Evolutionary conservation across 164 flowering plant species (phyloP), one percentile per base, ranked within the genome.

Genomic region (Litsea cubeba): DNA sequence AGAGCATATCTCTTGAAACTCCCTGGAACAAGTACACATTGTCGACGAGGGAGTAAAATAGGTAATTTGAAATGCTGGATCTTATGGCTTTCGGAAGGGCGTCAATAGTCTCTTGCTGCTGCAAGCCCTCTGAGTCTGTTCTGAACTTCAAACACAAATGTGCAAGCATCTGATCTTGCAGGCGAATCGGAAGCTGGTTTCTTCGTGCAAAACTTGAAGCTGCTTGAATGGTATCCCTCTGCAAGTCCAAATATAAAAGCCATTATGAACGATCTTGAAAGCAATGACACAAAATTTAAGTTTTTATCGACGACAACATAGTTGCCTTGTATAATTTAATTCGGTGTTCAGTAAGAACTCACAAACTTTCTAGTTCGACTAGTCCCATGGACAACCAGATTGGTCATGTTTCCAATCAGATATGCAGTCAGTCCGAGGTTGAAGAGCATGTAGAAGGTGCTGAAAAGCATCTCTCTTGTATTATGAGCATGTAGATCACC

Each of bases 331-430:
- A 30, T 30, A 30, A 30, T 30, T 30, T 17, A 63, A 6, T 22
- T 15, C 12, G n/a, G 24, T 22, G 26, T 12, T 22, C 3, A 62
- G 65, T 51, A 66, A 72, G 62, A 26, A 83, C 98, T 89, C 74
- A 96, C 99, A 80, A 90, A 96, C 84, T 71, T 81, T 78, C 98
- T 80, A 28, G 99, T 96, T 72, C 90, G 85, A 65, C 93, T 90
- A 15, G 95, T 96, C 1, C 90, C 92, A 71, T 92, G 98, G 78
- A 94, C 99, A 46, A 96, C 97, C 83, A 96, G 82, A 82, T 92
- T 94, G 79, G 99, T 96, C 99, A 96, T 92, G 79, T 96, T 96
- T 40, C 99, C 99, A 63, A 92, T 94, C 80, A 96, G 71, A 76
- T 96, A 96, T 46, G 99, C 86, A 0, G 94, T 94, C 81, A 96